Base-by-base conservation (phyloP, 2,329 filamentous ascomycete species). In the Lachnellula subtilissima region DNA sequence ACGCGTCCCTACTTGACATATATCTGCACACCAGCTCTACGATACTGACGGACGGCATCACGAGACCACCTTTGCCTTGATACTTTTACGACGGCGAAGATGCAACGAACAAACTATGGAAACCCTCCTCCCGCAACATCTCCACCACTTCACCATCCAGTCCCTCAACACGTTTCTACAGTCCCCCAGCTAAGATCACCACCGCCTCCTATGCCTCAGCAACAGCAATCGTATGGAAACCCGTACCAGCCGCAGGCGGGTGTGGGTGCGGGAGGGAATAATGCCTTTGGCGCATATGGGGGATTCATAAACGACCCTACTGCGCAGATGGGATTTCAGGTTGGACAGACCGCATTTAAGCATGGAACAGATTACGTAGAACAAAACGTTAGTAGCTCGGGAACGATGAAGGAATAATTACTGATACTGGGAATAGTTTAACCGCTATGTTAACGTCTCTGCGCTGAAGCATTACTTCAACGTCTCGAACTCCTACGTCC, bases 391-490 rank as follows among this genome's bases (percentile, higher is more conserved):
- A 58, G 59, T 55, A 81, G 12, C 6, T 45, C 19, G 36, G 37
- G 32, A 2, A 14, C 1, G n/a, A 17, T 25, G 4, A 32, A 15
- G 9, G 23, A 17, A 40, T 19, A 25, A 25, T 45, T 35, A 36
- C 61, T 65, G 61, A 66, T 48, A 22, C 35, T 40, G n/a, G 12
- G 43, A 51, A 23, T 66, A 89, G 86, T 77, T 89, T 67, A 87
- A 86, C 67, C 84, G 85, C 73, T 97, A 93, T 75, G 86, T 99
- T 74, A 96, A 92, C 69, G 88, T 97, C 65, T 87, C 88, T 14
- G 90, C 91, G 17, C 81, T 99, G 46, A 99, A 99, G 75, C 94
- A 97, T 76, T 99, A 97, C 81, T 99, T 99, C 78, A 97, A 97
- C 75, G 94, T 99, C 62, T 95, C 92, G 64, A 99, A 99, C 79